These are phyloP conservation scores for Ceriops decandra DNA, from an alignment of 345 rosid species.

Conservation along the genomic window DNA sequence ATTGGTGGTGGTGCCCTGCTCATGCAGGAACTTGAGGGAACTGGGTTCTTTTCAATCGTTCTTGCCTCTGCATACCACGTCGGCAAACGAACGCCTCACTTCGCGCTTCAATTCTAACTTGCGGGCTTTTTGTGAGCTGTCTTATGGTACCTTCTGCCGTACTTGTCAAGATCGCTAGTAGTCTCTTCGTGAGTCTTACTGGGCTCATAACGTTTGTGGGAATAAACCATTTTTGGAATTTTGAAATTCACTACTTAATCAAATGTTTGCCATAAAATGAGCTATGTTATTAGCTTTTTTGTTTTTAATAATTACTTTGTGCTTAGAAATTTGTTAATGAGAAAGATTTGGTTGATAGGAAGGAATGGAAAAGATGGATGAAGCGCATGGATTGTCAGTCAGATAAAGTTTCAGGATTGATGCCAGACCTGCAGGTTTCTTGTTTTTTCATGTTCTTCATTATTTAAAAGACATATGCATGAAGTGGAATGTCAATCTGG, in stretches of 20 bases:
- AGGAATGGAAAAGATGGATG: constrained; percentile 91
- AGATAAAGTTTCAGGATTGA: constrained; percentile 61
- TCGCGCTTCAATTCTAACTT: constrained; percentile 61
- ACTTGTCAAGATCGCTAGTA: constrained; percentile 98
- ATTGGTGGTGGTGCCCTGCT: not conserved
- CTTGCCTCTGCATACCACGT: constrained; percentile 54
- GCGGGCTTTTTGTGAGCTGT: constrained; percentile 88
- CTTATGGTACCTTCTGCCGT: constrained; percentile 93
- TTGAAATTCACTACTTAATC: constrained; percentile 15
- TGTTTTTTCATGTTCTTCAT: constrained; percentile 26
- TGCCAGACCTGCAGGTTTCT: constrained; percentile 67
- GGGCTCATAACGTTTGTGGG: constrained; percentile 26
- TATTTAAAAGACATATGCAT: not conserved
- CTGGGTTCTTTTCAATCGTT: constrained; percentile 67
- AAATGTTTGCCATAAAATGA: not conserved
- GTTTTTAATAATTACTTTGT: not conserved
- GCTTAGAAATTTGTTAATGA: constrained; percentile 33
- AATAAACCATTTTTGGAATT: constrained; percentile 10
- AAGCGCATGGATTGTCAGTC: constrained; percentile 68
- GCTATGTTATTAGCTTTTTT: constrained; percentile 17
- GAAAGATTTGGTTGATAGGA: constrained; percentile 68
- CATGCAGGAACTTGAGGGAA: constrained; percentile 68
- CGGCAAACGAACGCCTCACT: constrained; percentile 43
- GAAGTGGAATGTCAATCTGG: not conserved
- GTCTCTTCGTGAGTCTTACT: constrained; percentile 82